A percentile compares a stretch with the other conserved stretches of the same genome.
Conservation (phyloP, 306 rosid genomes). For the Lotus japonicus region DNA sequence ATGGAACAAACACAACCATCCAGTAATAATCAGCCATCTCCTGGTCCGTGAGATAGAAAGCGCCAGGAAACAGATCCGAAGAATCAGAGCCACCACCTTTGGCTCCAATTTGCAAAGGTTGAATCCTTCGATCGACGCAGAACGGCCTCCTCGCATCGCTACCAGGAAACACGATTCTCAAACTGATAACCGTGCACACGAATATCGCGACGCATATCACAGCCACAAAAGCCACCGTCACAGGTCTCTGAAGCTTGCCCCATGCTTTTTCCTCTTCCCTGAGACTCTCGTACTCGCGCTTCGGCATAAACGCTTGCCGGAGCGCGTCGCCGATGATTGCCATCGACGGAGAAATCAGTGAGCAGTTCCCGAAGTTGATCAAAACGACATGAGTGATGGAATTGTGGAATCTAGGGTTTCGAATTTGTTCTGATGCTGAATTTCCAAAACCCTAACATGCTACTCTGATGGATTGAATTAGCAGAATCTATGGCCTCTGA, state of each 20-base stretch:
- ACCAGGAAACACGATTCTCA: slow-evolving; percentile 67
- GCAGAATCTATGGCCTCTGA: not conserved
- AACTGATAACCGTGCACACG: slow-evolving; percentile 45
- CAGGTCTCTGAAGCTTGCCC: slow-evolving; percentile 77
- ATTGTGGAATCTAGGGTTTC: slow-evolving; percentile 3
- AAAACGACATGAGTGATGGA: not conserved
- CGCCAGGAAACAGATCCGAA: slow-evolving; percentile 50
- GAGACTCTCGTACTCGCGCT: slow-evolving; percentile 79
- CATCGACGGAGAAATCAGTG: slow-evolving; percentile 35
- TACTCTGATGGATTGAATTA: not conserved
- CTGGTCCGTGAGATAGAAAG: slow-evolving; percentile 81
- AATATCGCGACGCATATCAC: slow-evolving; percentile 31
- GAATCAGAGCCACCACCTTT: slow-evolving; percentile 52
- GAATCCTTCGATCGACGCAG: slow-evolving; percentile 62
- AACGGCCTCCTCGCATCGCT: slow-evolving; percentile 55
- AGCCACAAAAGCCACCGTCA: slow-evolving; percentile 23
- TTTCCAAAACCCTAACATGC: slow-evolving; percentile 21
- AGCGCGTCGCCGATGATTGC: slow-evolving; percentile 86
- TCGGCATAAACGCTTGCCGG: slow-evolving; percentile 94
- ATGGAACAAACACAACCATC: slow-evolving; percentile 89
- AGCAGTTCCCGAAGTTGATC: not conserved
- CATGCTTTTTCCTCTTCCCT: slow-evolving; percentile 85
- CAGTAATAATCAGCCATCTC: slow-evolving; percentile 81
- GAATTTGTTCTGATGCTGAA: not conserved
- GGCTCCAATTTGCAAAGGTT: slow-evolving; percentile 39